Percentiles rank a stretch among this genome's conserved stretches.
These are phyloP conservation scores for Hypoxylon crocopeplum DNA, from an alignment of 495 filamentous ascomycete species.

Conservation along the genomic window DNA sequence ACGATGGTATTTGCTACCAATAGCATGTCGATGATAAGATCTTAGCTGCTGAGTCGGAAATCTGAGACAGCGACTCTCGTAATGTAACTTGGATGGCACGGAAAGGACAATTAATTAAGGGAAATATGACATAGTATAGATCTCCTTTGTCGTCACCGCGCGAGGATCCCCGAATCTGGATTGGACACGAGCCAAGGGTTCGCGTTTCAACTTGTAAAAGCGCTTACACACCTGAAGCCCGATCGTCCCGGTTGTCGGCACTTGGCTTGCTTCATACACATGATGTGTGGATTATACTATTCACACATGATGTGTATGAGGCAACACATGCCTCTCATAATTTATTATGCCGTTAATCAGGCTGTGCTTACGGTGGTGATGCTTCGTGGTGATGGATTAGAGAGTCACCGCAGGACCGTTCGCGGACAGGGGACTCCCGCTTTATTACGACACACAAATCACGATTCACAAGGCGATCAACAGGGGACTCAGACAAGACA, in stretches of 20 bases:
- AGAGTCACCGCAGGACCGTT: too few species aligned
- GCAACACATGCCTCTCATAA: constrained; percentile 11
- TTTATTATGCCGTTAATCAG: constrained; percentile 18
- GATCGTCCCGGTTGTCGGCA: constrained; percentile 15
- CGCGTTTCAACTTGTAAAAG: constrained; percentile 35
- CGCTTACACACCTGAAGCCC: constrained; percentile 36
- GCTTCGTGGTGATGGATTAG: too few species aligned
- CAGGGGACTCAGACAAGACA: constrained; percentile 31
- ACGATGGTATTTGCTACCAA: constrained; percentile 18
- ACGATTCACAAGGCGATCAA: constrained; percentile 34
- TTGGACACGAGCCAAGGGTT: constrained; percentile 38
- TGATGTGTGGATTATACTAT: constrained; percentile 1
- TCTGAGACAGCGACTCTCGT: constrained; percentile 34
- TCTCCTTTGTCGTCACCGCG: constrained; percentile 19
- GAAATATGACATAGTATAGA: constrained; percentile 10
- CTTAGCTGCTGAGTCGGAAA: constrained; percentile 24
- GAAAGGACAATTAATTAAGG: constrained; percentile 19
- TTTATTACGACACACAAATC: constrained; percentile 24
- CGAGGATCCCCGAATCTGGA: constrained; percentile 13
- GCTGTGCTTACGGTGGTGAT: too few species aligned
- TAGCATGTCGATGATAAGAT: constrained; percentile 28
- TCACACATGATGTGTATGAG: too few species aligned
- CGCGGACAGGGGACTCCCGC: constrained; percentile 14
- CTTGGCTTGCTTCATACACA: constrained; percentile 19
- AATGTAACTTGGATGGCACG: constrained; percentile 22